Base-by-base conservation (phyloP, 371 early-diverging fungal species). In the Caulochytrium protostelioides region DNA sequence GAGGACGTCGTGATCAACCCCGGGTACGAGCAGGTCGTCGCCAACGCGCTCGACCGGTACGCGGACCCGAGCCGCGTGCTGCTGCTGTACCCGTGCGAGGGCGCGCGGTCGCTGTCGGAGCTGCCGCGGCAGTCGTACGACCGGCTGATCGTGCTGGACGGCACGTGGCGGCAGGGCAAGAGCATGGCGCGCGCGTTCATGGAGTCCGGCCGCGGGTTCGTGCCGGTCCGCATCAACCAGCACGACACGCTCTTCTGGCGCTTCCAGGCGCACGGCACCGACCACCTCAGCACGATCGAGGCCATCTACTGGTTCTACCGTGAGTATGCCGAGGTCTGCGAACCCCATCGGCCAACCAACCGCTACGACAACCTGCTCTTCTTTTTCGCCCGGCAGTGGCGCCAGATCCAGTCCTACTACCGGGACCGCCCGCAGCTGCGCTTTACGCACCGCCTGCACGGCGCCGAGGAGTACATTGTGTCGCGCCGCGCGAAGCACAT, bases 281-380 rank as follows among this genome's bases (percentile, higher is more conserved):
- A 63, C 32, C 66, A 77, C 44, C 46, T 91, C 28, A 79, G 87
- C 0, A 91, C 92, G 1, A 86, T 91, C 35, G 92, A 91, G 50
- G 92, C 92, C 5, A 80, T 87, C 25, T 89, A 91, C 38, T 86
- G 76, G 46, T 62, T 84, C 32, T 81, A 75, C 52, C 58, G 71
- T 16, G 90, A 87, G 50, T 77, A 73, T 43, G 40, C 43, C 19
- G 46, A 44, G 30, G 49, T 51, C 33, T 41, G 35, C 29, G 32
- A 28, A 15, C 18, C 17, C 16, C 43, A 38, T 19, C 21, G 30
- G 32, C 25, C 32, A 28, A 22, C 20, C 36, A 12, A 43, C 6
- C 59, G 68, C 24, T 83, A 72, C 42, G 89, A 86, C 41, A 72
- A 81, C 45, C 54, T 87, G 37, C 49, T 91, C 52, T 87, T 71